Conservation (phyloP, 1,284 basidiomycete genomes). For the Puccinia hordei region DNA sequence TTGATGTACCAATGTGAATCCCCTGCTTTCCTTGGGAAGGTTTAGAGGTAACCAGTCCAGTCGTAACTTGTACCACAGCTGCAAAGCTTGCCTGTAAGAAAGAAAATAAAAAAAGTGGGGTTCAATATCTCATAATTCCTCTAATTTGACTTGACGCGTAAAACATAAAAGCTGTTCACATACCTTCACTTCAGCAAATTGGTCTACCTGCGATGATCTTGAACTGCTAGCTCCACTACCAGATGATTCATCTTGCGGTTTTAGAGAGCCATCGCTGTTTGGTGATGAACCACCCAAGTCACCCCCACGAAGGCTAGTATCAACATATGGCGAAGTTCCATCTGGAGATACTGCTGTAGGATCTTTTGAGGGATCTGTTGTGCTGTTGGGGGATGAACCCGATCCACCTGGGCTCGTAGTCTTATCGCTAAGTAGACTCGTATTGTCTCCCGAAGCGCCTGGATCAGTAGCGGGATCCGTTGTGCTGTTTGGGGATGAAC, state of each 20-base stretch:
- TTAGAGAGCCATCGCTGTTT: neutral
- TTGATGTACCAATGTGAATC: slow-evolving; percentile 26
- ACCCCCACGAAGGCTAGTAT: neutral
- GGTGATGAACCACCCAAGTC: neutral
- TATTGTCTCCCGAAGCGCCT: neutral
- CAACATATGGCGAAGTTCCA: neutral
- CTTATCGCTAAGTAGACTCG: neutral
- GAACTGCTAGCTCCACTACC: neutral
- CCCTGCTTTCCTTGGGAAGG: slow-evolving; percentile 20
- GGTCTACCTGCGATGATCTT: neutral
- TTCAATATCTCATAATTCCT: neutral
- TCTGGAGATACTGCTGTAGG: neutral
- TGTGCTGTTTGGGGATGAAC: neutral
- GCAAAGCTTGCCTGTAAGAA: slow-evolving; percentile 21
- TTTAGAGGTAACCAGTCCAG: slow-evolving; percentile 12
- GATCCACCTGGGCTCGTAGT: neutral
- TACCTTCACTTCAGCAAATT: slow-evolving; percentile 18
- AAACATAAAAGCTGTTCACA: neutral
- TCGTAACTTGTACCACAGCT: slow-evolving; percentile 11
- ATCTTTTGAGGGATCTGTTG: neutral
- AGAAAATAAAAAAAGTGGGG: neutral
- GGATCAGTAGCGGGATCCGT: neutral
- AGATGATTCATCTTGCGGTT: neutral
- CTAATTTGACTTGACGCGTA: neutral
- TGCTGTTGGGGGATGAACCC: neutral